A percentile compares a stretch with the other conserved stretches of the same genome.
Conservation (phyloP, 2,329 filamentous ascomycete genomes). For the Chaetomium sp. region DNA sequence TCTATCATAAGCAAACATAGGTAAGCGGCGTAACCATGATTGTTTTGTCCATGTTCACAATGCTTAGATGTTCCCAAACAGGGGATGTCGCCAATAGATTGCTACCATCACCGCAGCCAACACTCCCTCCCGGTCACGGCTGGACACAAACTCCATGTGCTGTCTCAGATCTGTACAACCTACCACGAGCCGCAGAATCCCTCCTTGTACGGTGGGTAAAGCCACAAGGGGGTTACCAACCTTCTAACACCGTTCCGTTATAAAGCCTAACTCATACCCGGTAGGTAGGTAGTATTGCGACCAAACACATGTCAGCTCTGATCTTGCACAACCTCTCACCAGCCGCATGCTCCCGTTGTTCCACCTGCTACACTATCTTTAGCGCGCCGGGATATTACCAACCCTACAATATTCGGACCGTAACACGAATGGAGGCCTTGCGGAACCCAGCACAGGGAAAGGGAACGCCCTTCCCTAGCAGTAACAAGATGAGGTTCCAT, state of each 20-base stretch:
- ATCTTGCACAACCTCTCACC: not conserved
- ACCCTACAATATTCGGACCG: not conserved
- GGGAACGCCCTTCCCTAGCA: not conserved
- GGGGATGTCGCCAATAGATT: not conserved
- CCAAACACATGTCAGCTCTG: not conserved
- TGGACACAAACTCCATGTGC: not conserved
- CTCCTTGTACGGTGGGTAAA: not conserved
- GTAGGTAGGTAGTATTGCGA: no score
- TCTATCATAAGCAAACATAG: not conserved
- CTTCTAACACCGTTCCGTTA: not conserved
- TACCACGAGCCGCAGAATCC: not conserved
- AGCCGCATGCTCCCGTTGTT: not conserved
- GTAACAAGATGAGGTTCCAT: not conserved
- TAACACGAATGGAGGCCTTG: not conserved
- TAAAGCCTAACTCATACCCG: no score
- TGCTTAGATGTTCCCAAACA: not conserved
- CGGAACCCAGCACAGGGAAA: not conserved
- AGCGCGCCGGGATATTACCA: not conserved
- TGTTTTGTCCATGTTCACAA: not conserved
- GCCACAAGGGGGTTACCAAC: not conserved
- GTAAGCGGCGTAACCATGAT: not conserved
- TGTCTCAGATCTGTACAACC: not conserved
- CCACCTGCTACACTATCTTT: not conserved
- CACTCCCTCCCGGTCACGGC: not conserved
- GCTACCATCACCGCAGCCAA: not conserved